Evolutionary conservation across 73 alveolate species (phyloP).

Genomic region (Tetrahymena thermophila): DNA sequence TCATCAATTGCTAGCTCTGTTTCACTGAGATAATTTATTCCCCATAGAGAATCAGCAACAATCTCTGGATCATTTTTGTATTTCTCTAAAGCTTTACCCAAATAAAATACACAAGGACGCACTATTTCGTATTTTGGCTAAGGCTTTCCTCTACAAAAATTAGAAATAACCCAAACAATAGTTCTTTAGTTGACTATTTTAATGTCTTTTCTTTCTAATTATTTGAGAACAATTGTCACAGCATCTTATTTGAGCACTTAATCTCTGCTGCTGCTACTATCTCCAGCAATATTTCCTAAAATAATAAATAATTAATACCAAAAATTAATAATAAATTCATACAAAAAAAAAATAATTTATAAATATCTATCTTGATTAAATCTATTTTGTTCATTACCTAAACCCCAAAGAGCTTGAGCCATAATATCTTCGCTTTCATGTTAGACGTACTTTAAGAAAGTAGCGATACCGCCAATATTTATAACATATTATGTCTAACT

Average conservation of each 20-base stretch:
- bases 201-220: not conserved
- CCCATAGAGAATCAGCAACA: not conserved
- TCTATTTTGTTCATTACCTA: not conserved
- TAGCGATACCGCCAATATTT: not conserved
- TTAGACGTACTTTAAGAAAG: not conserved
- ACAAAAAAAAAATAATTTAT: not conserved
- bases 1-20: not conserved
- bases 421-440: not conserved
- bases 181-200: not conserved
- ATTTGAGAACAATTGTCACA: not conserved
- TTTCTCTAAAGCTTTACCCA: not conserved
- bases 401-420: not conserved
- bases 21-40: not conserved
- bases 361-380: not conserved
- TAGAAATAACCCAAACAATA: not conserved
- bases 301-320: not conserved
- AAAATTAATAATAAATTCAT: not conserved
- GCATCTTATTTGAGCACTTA: not conserved
- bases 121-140: not conserved
- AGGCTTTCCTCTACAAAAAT: not conserved
- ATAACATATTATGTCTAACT: not conserved
- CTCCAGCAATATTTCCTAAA: not conserved
- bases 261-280: not conserved
- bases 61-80: not conserved
- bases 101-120: not conserved